A percentile compares a stretch with the other conserved stretches of the same genome.
Conservation (phyloP, 805 yeast species). For the Lipomyces lipofer region DNA sequence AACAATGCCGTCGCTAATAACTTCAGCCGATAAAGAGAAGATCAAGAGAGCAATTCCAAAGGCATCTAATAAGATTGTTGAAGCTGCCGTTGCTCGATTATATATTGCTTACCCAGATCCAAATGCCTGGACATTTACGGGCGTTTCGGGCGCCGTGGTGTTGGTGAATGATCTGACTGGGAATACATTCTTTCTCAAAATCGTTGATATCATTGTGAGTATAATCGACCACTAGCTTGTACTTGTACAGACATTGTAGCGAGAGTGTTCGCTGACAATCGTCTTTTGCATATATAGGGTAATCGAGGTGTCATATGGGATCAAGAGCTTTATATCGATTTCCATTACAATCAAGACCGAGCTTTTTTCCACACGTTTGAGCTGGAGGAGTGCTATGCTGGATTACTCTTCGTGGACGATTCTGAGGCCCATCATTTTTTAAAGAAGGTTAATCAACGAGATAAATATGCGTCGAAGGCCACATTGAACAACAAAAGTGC, state of each 20-base stretch:
- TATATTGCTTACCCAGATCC: conserved; percentile 89
- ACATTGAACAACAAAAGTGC: conserved; percentile 87
- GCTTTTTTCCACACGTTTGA: conserved; percentile 95
- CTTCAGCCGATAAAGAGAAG: conserved; percentile 75
- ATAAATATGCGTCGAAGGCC: conserved; percentile 82
- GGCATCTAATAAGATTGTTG: conserved; percentile 80
- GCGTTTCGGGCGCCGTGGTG: conserved; percentile 81
- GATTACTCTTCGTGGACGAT: conserved; percentile 85
- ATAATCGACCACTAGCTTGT: not conserved
- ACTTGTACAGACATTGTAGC: not conserved
- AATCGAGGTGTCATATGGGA: conserved; percentile 93
- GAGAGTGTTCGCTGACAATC: not conserved
- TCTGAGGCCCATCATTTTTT: conserved; percentile 82
- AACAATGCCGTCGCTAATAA: conserved; percentile 37
- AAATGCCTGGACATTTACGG: conserved; percentile 81
- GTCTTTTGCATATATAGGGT: conserved; percentile 45
- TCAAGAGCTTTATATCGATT: conserved; percentile 86
- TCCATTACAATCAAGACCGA: conserved; percentile 89
- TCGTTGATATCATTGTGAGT: conserved; percentile 66
- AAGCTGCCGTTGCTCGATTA: conserved; percentile 85
- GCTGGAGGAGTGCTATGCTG: conserved; percentile 83
- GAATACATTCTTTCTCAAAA: conserved; percentile 84
- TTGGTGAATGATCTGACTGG: conserved; percentile 92
- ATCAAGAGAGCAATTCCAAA: conserved; percentile 88
- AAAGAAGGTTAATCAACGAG: conserved; percentile 71